Base-by-base conservation (phyloP, 257 asterid species). In the Ophiorrhiza pumila region DNA sequence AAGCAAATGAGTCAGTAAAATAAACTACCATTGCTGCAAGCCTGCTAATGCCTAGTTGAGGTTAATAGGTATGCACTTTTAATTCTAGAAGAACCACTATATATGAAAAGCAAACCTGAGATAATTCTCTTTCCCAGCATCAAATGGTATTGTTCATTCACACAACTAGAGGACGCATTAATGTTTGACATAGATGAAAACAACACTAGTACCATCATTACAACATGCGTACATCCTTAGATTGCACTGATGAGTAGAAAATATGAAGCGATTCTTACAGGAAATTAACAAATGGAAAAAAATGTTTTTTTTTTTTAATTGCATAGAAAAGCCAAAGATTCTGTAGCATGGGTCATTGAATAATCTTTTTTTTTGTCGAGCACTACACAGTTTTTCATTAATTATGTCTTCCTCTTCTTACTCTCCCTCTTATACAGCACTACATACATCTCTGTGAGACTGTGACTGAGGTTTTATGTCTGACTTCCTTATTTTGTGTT, bases 261-360 rank as follows among this genome's bases (percentile, higher is more conserved):
- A 5, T 0, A 13, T 9, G 49, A 43, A 34, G 20, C 43, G 18
- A 20, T 43, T 57, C 22, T 27, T 9, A 45, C 3, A 35, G 53
- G 61, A 61, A 71, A 71, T 62, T 47, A n/a, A 55, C 59, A 68
- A n/a, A 18, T 39, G 49, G 41, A 37, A 25, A 57, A 27, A n/a
- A 32, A 55, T n/a, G 3, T 55, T 20, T 13, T 5, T 5, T 43
- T 5, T 43, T 2, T 1, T 5, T 43, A 7, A 46, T 46, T 4
- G 20, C 10, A 13, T 46, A 46, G 11, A 46, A 46, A 43, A 18
- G 2, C 52, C 1, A 1, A 46, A 11, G 52, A 46, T 11, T 46
- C 52, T 46, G 20, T 46, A 46, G n/a, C 11, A 11, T 46, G 52
- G 52, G 15, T 20, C 25, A 50, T 8, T 12, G 56, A 17, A 9